Evolutionary conservation across 2,329 filamentous ascomycete species (phyloP).

Genomic region (Knufia petricola): DNA sequence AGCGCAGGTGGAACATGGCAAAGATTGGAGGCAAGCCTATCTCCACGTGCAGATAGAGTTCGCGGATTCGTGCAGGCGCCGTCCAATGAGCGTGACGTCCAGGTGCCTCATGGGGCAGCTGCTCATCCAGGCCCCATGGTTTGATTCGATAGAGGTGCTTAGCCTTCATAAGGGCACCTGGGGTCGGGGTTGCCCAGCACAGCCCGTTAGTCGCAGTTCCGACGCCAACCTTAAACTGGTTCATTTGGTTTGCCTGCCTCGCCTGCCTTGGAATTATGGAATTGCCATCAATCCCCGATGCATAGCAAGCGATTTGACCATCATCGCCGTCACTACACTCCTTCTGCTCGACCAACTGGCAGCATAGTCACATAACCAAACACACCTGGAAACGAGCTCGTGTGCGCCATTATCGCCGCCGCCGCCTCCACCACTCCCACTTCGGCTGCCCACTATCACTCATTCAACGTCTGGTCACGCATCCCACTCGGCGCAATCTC

Average conservation of each 20-base stretch:
- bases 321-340: neutral
- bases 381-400: too few relatives aligned
- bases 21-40: neutral
- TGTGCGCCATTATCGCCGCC: too few relatives aligned
- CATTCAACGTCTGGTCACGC: neutral
- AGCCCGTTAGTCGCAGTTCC: neutral
- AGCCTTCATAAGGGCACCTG: neutral
- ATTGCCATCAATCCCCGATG: neutral
- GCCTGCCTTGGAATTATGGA: neutral
- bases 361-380: too few relatives aligned
- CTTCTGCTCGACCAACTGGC: neutral
- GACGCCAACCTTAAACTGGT: neutral
- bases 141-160: neutral
- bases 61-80: neutral
- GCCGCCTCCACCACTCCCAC: neutral
- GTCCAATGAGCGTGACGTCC: neutral
- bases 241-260: neutral
- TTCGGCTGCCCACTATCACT: neutral
- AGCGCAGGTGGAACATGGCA: neutral
- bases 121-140: neutral
- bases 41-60: neutral
- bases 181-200: conserved; percentile 4
- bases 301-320: neutral
- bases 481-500: neutral
- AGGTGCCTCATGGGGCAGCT: neutral